Percentiles rank a stretch among this genome's conserved stretches.
These are phyloP conservation scores for Podosphaera fusca DNA, from an alignment of 2,329 filamentous ascomycete genomes.

Conservation along the genomic window DNA sequence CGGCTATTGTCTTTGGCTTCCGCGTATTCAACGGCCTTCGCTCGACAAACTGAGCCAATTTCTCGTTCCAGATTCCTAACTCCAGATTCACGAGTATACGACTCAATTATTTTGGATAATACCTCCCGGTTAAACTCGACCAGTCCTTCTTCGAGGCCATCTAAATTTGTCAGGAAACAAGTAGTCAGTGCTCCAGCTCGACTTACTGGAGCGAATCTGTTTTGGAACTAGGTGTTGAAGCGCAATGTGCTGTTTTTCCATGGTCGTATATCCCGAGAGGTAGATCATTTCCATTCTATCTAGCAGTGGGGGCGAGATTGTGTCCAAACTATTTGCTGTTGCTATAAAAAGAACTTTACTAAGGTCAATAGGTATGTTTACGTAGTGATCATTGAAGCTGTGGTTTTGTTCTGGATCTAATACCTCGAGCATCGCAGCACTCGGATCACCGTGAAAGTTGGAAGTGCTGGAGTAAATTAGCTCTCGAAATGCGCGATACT, in stretches of 20 bases:
- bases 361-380: constrained; percentile 84
- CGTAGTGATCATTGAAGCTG: constrained; percentile 85
- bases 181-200: background rate
- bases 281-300: constrained; percentile 95
- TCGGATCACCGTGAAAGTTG: constrained; percentile 87
- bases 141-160: constrained; percentile 57
- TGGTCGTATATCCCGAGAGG: constrained; percentile 82
- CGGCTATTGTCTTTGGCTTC: constrained; percentile 56
- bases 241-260: constrained; percentile 92
- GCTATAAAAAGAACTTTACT: constrained; percentile 96
- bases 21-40: constrained; percentile 85
- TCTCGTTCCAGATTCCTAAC: constrained; percentile 93
- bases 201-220: constrained; percentile 53
- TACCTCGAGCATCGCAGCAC: constrained; percentile 93
- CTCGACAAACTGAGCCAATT: constrained; percentile 79
- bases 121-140: constrained; percentile 61
- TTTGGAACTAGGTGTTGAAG: constrained; percentile 86
- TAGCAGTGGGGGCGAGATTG: constrained; percentile 77
- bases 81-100: constrained; percentile 87
- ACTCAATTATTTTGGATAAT: constrained; percentile 83
- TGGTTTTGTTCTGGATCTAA: constrained; percentile 94
- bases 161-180: constrained; percentile 9
- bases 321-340: constrained; percentile 84
- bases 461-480: constrained; percentile 27
- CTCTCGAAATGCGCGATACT: background rate